Evolutionary conservation across 108 stramenopile genomes (phyloP).

Genomic region (Craspedostauros australis): DNA sequence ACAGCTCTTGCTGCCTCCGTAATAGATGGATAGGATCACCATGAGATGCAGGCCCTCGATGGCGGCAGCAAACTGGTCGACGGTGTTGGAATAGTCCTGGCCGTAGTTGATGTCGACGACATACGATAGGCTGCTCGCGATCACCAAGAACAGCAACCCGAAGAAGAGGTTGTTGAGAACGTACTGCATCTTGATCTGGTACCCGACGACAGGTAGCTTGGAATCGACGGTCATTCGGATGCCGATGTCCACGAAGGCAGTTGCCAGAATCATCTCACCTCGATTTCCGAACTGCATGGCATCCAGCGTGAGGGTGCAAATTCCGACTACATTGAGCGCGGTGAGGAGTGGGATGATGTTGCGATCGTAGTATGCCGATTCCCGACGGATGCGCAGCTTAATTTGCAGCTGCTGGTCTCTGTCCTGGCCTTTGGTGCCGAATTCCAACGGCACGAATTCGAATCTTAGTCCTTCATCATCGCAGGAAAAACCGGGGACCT

Average conservation of each 20-base stretch:
- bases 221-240: slow-evolving; percentile 46
- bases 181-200: slow-evolving; percentile 50
- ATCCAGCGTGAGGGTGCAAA: slow-evolving; percentile 22
- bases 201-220: slow-evolving; percentile 40
- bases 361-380: slow-evolving; percentile 45
- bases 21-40: no score
- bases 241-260: slow-evolving; percentile 50
- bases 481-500: slow-evolving; percentile 39
- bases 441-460: slow-evolving; percentile 23
- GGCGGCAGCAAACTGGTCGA: background rate
- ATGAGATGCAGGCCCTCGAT: no score
- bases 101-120: slow-evolving; percentile 1
- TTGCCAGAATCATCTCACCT: slow-evolving; percentile 29
- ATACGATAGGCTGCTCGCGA: slow-evolving; percentile 17
- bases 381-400: slow-evolving; percentile 28
- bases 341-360: slow-evolving; percentile 54
- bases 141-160: slow-evolving; percentile 20
- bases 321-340: slow-evolving; percentile 35
- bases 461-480: slow-evolving; percentile 30
- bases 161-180: slow-evolving; percentile 47
- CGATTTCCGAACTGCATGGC: slow-evolving; percentile 33
- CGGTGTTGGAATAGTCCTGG: background rate
- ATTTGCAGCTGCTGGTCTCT: slow-evolving; percentile 33
- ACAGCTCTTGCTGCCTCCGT: no score
- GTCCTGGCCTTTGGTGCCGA: slow-evolving; percentile 4